A percentile compares a stretch with the other conserved stretches of the same genome.
These are phyloP conservation scores for Fulvia fulva DNA, from an alignment of 2,329 filamentous ascomycete species.

Conservation along the genomic window DNA sequence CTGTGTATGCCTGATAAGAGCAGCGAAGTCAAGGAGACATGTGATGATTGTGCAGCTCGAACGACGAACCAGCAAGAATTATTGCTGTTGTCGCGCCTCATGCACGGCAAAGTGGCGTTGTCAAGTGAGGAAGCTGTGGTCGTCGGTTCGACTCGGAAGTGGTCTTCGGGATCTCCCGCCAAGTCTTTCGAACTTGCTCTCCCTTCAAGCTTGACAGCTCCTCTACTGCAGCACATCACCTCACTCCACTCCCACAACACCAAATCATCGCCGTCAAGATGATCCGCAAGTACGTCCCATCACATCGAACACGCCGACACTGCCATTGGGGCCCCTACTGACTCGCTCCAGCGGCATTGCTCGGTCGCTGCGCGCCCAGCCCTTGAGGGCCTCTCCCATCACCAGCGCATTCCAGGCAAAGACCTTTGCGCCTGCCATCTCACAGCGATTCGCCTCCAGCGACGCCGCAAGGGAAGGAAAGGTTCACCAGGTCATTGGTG, in stretches of 20 bases:
- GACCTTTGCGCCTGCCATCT: slow-evolving; percentile 56
- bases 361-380: slow-evolving; percentile 60
- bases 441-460: slow-evolving; percentile 60
- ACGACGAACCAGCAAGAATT: too few relatives aligned
- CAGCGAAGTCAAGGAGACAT: not conserved
- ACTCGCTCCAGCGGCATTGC: slow-evolving; percentile 57
- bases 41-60: not conserved
- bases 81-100: not conserved
- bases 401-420: slow-evolving; percentile 52
- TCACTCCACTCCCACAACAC: slow-evolving; percentile 7
- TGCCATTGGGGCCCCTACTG: slow-evolving; percentile 35
- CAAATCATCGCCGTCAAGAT: slow-evolving; percentile 64
- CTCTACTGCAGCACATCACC: slow-evolving; percentile 9
- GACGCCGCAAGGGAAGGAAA: slow-evolving; percentile 57
- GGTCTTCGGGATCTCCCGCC: not conserved
- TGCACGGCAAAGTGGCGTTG: not conserved
- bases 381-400: slow-evolving; percentile 56
- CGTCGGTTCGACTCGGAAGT: not conserved
- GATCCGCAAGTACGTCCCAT: slow-evolving; percentile 70
- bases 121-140: not conserved
- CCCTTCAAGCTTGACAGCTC: slow-evolving; percentile 1
- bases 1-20: not conserved
- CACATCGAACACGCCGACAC: slow-evolving; percentile 23
- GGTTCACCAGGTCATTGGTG: slow-evolving; percentile 87
- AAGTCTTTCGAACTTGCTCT: not conserved